Evolutionary conservation across 75 land plant genomes (phyloP).

Genomic region (Picea sitchensis): DNA sequence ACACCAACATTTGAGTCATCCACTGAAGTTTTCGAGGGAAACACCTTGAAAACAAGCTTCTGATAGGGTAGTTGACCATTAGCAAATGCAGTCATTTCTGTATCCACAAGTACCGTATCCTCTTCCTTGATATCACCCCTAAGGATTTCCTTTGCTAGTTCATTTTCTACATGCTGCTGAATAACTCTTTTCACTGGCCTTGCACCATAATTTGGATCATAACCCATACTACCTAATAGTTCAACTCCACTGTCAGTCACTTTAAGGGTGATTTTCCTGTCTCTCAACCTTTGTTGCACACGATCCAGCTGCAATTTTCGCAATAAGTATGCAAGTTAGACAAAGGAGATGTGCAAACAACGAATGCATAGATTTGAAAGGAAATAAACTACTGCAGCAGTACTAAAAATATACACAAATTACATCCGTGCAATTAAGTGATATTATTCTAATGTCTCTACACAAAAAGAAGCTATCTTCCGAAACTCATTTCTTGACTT

Average conservation of each 20-base stretch:
- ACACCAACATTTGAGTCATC: slow-evolving; percentile 1
- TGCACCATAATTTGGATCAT: slow-evolving; percentile 73
- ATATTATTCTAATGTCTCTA: too few relatives aligned
- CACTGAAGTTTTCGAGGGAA: slow-evolving; percentile 12
- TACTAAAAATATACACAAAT: not conserved
- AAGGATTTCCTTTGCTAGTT: slow-evolving; percentile 53
- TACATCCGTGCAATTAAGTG: not conserved
- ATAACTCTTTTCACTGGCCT: slow-evolving; percentile 71
- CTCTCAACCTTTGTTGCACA: slow-evolving; percentile 51
- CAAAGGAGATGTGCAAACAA: not conserved
- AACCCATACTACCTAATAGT: slow-evolving; percentile 55
- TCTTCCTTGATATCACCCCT: slow-evolving; percentile 58
- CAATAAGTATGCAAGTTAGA: not conserved
- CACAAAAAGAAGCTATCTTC: not conserved
- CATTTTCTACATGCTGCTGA: slow-evolving; percentile 65
- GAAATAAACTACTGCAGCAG: not conserved
- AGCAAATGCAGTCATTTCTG: slow-evolving; percentile 50
- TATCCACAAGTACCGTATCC: slow-evolving; percentile 49
- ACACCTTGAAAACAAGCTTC: slow-evolving; percentile 44
- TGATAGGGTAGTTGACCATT: slow-evolving; percentile 60
- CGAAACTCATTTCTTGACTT: not conserved
- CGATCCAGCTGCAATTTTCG: slow-evolving; percentile 40
- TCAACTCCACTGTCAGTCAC: slow-evolving; percentile 54
- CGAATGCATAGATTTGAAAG: not conserved
- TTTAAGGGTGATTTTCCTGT: slow-evolving; percentile 50